Base-by-base conservation (phyloP, 306 rosid species). In the Vachellia pachyceras region DNA sequence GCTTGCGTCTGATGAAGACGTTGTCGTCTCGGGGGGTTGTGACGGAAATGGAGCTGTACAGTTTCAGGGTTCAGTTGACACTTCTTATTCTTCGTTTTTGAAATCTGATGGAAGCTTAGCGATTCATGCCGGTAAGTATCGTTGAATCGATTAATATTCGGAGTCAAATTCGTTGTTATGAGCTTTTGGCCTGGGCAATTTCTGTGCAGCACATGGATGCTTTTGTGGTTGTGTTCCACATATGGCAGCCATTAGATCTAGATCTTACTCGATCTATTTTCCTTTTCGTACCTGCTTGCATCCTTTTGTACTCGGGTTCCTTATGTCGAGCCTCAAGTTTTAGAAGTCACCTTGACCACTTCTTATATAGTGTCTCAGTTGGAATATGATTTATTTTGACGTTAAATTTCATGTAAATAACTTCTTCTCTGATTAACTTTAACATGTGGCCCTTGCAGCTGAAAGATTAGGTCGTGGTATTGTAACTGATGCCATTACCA, bases 401-500 rank as follows among this genome's bases (percentile, higher is more conserved):
- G 39, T 69, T 22, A 22, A 69, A 22, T 60, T 54, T 41, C 75
- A 80, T 66, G 81, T 17, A 40, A 71, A 47, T 69, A 36, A 77
- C 41, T 63, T 58, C 50, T 47, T 72, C 55, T 71, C 69, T 78
- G 74, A n/a, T 76, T 72, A 80, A 60, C 75, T 81, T 69, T 79
- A 29, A 57, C 12, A 63, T 73, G 57, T 81, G 74, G 69, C 23
- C 17, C 52, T 20, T 80, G 82, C 75, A 94, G 98, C 90, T 79
- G 98, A 94, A 82, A 89, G 98, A 86, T 82, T 88, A 84, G 98
- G 98, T 65, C 93, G 98, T 29, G 94, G 93, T 36, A 91, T 91
- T 25, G 92, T 76, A 39, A 91, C 95, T 50, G 98, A 94, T 81
- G 98, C 97, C 41, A 91, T 94, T 75, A 94, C 98, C 5, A 94